Evolutionary conservation across 495 filamentous ascomycete genomes (phyloP), one percentile per base, ranked within the genome.

Genomic region (Pyrenopolyporus hunteri): DNA sequence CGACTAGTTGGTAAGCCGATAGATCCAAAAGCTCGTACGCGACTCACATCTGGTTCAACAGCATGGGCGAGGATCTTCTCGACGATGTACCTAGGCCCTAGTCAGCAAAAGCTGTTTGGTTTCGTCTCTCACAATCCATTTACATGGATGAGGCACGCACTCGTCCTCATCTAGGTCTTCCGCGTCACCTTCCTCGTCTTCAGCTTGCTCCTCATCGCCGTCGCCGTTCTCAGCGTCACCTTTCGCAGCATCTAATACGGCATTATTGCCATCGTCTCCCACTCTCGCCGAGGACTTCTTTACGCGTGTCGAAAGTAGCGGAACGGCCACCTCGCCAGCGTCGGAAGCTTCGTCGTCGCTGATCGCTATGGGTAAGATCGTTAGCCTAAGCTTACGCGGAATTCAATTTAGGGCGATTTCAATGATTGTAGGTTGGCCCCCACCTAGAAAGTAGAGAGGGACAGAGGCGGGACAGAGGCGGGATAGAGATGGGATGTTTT

Each of bases 1-100:
- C 20, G 4, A 46, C 57, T 13, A n/a, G 43, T 62, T 32, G 51
- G 51, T 32, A 37, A 64, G 59, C 4, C 16, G 33, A 16, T 7
- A 9, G 26, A 16, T 13, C 10, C 2, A 40, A 46, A 2, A 13
- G 16, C 4, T 26, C 6, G 29, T 19, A 11, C 11, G 44, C 33
- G 6, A 68, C 73, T 54, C 69, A 84, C 83, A 44, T 81, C 69
- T 5, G 75, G 72, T 17, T 79, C 76, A 9, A 84, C 72, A 26
- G 78, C 71, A 48, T 87, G 84, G 33, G 68, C 72, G 45, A 76
- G 62, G 49, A 87, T 87, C 50, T 76, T 75, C 66, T 87, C 84
- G 23, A 87, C 84, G 14, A 85, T 78, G 51, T 72, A 87, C 61
- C 80, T 83, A 59, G 7, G 6, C 7, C 1, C 23, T 16, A 17